These are phyloP conservation scores for Metarhizium album DNA, from an alignment of 2,329 filamentous ascomycete genomes.

Conservation along the genomic window DNA sequence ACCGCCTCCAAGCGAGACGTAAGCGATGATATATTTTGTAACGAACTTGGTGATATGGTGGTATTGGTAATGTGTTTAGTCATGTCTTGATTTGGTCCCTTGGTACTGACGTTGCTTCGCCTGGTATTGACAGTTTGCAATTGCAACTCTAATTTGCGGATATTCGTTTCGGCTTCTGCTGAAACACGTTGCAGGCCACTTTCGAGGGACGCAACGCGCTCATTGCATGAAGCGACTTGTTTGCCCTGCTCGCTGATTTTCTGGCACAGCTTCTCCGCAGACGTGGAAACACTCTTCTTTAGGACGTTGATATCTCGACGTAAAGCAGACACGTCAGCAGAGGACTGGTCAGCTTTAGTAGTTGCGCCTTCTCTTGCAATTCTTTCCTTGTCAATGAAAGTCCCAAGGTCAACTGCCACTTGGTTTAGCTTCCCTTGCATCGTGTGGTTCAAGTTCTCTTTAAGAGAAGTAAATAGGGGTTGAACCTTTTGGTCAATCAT, in stretches of 20 bases:
- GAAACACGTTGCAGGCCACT: neutral
- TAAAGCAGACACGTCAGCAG: conserved; percentile 4
- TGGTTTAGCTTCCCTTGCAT: conserved; percentile 7
- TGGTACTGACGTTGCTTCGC: conserved; percentile 38
- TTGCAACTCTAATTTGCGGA: conserved; percentile 23
- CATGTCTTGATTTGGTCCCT: conserved; percentile 29
- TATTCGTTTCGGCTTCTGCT: conserved; percentile 3
- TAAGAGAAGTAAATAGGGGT: neutral
- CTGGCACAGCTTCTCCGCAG: neutral
- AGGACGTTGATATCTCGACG: conserved; percentile 2
- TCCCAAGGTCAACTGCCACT: conserved; percentile 6
- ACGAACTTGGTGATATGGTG: conserved; percentile 13
- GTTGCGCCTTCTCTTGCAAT: conserved; percentile 3
- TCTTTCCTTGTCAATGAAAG: conserved; percentile 13
- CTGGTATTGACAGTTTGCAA: conserved; percentile 32
- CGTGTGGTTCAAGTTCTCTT: neutral
- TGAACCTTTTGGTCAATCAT: conserved; percentile 3
- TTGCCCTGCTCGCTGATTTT: neutral
- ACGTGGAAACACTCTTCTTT: neutral
- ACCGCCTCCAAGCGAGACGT: conserved; percentile 11
- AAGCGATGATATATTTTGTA: conserved; percentile 12
- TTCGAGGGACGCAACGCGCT: conserved; percentile 2
- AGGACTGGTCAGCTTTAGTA: conserved; percentile 2
- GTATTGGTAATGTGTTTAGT: conserved; percentile 24
- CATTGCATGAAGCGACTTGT: neutral